Conservation (phyloP, 1,284 basidiomycete genomes). For the Puccinia horiana region DNA sequence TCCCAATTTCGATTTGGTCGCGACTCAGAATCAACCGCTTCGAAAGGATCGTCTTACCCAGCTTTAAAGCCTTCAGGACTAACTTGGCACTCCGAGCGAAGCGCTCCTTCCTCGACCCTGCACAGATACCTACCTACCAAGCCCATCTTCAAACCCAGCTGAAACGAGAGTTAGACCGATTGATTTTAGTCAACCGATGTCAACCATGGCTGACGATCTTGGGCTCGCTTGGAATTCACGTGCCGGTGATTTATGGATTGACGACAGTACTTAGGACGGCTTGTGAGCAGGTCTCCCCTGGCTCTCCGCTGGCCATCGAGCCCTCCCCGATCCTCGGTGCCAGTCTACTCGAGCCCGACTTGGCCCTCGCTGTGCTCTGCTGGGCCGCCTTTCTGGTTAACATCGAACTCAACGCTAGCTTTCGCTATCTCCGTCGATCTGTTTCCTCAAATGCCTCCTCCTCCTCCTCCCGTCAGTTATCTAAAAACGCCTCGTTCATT, state of each 20-base stretch:
- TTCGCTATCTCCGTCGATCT: constrained; percentile 2
- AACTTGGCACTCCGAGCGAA: constrained; percentile 24
- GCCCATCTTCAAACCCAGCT: neutral
- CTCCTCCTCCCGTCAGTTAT: neutral
- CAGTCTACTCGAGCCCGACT: constrained; percentile 22
- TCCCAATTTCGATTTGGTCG: constrained; percentile 81
- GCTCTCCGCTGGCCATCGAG: constrained; percentile 9
- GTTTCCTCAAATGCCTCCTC: neutral
- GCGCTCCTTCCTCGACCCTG: constrained; percentile 13
- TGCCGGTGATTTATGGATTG: constrained; percentile 32
- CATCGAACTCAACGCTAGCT: constrained; percentile 41
- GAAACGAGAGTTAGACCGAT: constrained; percentile 11
- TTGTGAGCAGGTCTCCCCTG: constrained; percentile 6
- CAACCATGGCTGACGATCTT: constrained; percentile 25
- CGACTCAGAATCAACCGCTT: constrained; percentile 67
- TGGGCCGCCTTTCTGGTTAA: constrained; percentile 45
- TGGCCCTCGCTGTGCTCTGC: constrained; percentile 25
- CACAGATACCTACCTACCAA: constrained; percentile 32
- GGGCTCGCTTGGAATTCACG: constrained; percentile 28
- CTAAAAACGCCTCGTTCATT: neutral
- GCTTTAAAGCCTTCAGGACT: constrained; percentile 61
- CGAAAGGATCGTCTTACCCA: constrained; percentile 71
- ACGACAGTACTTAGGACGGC: constrained; percentile 35
- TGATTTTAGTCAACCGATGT: constrained; percentile 31
- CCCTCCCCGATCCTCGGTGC: constrained; percentile 28